phyloP scores from a whole-genome alignment of 2,329 filamentous ascomycete species.

The Chaetoscypha palmicola region DNA sequence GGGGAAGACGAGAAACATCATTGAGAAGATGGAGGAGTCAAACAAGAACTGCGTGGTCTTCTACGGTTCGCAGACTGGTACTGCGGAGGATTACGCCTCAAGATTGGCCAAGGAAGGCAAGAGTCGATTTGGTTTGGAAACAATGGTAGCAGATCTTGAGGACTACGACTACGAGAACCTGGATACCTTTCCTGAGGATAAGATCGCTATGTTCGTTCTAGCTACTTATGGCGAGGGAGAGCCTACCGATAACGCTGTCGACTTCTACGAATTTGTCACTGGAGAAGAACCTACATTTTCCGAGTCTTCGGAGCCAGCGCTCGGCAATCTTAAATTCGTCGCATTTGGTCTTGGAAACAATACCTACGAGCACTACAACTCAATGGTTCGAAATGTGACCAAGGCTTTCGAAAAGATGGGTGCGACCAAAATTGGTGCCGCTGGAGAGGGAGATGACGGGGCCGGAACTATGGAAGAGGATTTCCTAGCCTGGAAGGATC shows the following conservation, averaged over 20 bases:
- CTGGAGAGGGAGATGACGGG: conserved; percentile 94
- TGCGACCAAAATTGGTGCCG: conserved; percentile 73
- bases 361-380: conserved; percentile 99
- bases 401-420: conserved; percentile 75
- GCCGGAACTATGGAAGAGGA: conserved; percentile 99
- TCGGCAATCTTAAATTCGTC: conserved; percentile 84
- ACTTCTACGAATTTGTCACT: conserved; percentile 95
- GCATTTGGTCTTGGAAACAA: conserved; percentile 97
- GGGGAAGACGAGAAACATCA: conserved; percentile 81
- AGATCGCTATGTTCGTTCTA: conserved; percentile 89
- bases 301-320: conserved; percentile 63
- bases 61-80: conserved; percentile 97
- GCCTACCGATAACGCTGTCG: conserved; percentile 96
- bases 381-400: conserved; percentile 90
- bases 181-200: conserved; percentile 80
- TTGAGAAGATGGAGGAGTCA: conserved; percentile 92
- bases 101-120: conserved; percentile 95
- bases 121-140: conserved; percentile 91
- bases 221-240: conserved; percentile 98
- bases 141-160: conserved; percentile 96
- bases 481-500: conserved; percentile 97
- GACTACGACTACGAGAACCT: conserved; percentile 97
- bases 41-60: conserved; percentile 98
- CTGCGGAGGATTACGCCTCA: conserved; percentile 96
- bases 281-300: conserved; percentile 77